These are phyloP conservation scores for Puccinia novopanici DNA, from an alignment of 1,284 basidiomycete species.

Conservation along the genomic window DNA sequence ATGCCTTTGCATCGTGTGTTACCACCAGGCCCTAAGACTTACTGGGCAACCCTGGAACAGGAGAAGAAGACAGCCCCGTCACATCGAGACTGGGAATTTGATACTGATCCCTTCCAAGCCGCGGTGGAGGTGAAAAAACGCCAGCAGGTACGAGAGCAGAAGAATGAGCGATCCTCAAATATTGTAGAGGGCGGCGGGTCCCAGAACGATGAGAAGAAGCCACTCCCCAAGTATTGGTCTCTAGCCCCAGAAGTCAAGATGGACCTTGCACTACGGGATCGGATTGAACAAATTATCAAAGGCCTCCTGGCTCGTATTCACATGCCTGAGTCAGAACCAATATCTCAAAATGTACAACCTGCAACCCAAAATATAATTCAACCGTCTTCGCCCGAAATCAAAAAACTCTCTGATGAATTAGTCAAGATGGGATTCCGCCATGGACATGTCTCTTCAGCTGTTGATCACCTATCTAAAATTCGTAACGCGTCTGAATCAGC, in stretches of 20 bases:
- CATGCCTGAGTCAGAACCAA: constrained; percentile 51
- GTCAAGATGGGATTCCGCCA: constrained; percentile 56
- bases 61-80: constrained; percentile 56
- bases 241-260: constrained; percentile 81
- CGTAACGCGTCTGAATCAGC: constrained; percentile 45
- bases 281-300: constrained; percentile 80
- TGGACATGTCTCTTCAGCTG: constrained; percentile 56
- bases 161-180: constrained; percentile 11
- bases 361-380: neutral
- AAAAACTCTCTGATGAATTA: constrained; percentile 55
- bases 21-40: constrained; percentile 58
- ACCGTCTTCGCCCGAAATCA: constrained; percentile 57
- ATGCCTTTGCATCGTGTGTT: constrained; percentile 56
- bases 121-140: constrained; percentile 40
- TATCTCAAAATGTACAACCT: neutral
- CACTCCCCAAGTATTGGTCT: constrained; percentile 65
- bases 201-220: constrained; percentile 19
- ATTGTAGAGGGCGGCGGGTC: neutral
- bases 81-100: constrained; percentile 57
- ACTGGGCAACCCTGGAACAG: constrained; percentile 57
- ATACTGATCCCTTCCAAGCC: constrained; percentile 58
- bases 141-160: constrained; percentile 54
- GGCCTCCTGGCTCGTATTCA: constrained; percentile 64
- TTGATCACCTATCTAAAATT: constrained; percentile 30
- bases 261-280: constrained; percentile 73